These are phyloP conservation scores for Lentinula lateritia DNA, from an alignment of 768 basidiomycete genomes.

Conservation along the genomic window DNA sequence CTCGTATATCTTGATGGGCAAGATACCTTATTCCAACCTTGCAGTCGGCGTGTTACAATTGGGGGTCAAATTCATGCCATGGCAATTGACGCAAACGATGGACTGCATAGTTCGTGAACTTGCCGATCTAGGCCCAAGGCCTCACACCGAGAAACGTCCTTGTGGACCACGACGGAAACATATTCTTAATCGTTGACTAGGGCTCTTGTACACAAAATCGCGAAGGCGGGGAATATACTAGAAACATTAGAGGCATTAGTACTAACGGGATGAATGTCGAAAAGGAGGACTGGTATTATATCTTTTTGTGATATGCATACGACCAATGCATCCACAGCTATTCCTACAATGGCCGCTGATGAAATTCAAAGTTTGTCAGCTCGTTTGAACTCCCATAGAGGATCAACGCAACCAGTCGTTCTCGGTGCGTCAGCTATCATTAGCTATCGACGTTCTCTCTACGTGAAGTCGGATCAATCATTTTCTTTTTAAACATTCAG, in stretches of 20 bases:
- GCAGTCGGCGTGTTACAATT: not conserved
- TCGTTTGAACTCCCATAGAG: too few relatives aligned
- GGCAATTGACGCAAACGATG: too few relatives aligned
- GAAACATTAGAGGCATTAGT: not conserved
- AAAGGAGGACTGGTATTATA: too few relatives aligned
- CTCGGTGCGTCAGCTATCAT: not conserved
- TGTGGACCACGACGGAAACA: not conserved
- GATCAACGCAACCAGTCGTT: not conserved
- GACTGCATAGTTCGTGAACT: not conserved
- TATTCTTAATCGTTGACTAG: not conserved
- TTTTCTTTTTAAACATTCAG: not conserved
- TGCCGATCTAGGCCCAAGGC: not conserved
- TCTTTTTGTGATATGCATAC: too few relatives aligned
- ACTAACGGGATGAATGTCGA: not conserved
- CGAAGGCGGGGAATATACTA: not conserved
- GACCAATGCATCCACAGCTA: too few relatives aligned
- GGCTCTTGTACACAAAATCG: not conserved
- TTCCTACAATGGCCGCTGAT: too few relatives aligned
- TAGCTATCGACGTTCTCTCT: not conserved
- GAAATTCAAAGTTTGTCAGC: too few relatives aligned
- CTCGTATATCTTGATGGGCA: constrained; percentile 7
- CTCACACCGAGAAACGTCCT: not conserved
- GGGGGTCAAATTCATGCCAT: not conserved
- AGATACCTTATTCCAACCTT: not conserved
- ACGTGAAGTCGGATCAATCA: not conserved